Evolutionary conservation across 768 basidiomycete species (phyloP).

Genomic region (Cubamyces lactineus): DNA sequence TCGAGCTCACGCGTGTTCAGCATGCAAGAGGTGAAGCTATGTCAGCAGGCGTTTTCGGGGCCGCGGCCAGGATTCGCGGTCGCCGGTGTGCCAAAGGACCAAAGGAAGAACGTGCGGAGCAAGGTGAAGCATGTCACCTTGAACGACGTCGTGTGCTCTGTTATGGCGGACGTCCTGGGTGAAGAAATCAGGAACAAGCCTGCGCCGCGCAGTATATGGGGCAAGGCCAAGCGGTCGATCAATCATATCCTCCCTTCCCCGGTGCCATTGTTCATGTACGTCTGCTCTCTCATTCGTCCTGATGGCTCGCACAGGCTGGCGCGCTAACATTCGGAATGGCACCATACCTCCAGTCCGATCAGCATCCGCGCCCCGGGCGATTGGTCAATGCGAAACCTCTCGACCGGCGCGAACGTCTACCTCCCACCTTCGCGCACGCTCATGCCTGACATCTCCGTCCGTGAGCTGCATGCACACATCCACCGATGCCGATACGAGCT

Average conservation of each 20-base stretch:
- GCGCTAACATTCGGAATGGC: background rate
- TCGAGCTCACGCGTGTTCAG: conserved; percentile 28
- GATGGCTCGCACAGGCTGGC: background rate
- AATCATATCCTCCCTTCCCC: conserved; percentile 25
- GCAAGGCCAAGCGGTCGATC: conserved; percentile 9
- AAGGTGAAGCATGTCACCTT: conserved; percentile 28
- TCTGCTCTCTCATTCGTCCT: background rate
- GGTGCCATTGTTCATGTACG: conserved; percentile 30
- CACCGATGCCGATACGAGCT: conserved; percentile 29
- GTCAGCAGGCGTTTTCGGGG: conserved; percentile 32
- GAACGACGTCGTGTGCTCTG: conserved; percentile 31
- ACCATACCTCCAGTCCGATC: conserved; percentile 21
- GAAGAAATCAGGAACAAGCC: conserved; percentile 19
- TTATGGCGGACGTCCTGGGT: conserved; percentile 30
- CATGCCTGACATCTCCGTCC: conserved; percentile 11
- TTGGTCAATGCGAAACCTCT: conserved; percentile 33
- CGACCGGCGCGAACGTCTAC: conserved; percentile 28
- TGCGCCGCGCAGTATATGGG: conserved; percentile 7
- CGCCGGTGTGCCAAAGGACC: conserved; percentile 24
- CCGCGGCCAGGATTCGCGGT: conserved; percentile 22
- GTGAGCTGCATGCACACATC: conserved; percentile 29
- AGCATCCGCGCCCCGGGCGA: conserved; percentile 31
- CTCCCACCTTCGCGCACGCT: conserved; percentile 21
- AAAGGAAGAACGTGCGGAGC: conserved; percentile 17
- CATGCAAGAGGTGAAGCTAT: conserved; percentile 28